Evolutionary conservation across 176 grass and related monocot species (phyloP), one percentile per base, ranked within the genome.

Genomic region (Themeda triandra): DNA sequence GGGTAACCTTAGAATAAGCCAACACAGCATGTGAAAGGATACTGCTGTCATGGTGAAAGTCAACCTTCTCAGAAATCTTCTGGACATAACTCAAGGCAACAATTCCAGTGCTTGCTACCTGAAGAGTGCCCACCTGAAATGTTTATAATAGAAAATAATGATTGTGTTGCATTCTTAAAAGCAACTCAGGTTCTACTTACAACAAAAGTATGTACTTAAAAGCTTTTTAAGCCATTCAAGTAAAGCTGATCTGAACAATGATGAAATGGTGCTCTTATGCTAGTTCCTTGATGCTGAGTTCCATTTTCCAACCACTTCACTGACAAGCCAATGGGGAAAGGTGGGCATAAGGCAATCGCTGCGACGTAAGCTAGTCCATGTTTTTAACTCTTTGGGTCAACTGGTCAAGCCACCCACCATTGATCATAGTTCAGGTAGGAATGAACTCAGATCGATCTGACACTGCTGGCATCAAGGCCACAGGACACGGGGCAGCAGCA

Each of bases 1-100:
- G 71, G 39, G 75, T 40, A 63, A 39, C 31, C 30, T 41, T 58
- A 42, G 51, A 91, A 29, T 71, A 32, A 88, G 58, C 51, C 63
- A 76, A 70, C 17, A 88, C 23, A 58, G 58, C 5, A 69, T 68
- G 28, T 19, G 23, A 46, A 44, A 32, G 14, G 56, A 31, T 60
- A 19, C 33, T 67, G 25, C 54, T 83, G 9, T 77, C 64, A 74
- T 53, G 23, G 51, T 74, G 75, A 63, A 82, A 82, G 63, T 30
- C 59, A 79, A 99, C 96, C 93, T 99, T 99, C 85, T 99, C 96
- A 12, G 93, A 96, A 78, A 99, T 67, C 89, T 99, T 99, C 86
- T 96, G 96, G 58, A 99, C 96, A 77, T 99, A 99, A 83, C 96
- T 99, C 18, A 99, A 91, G 42, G 93, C 91, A 86, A 99, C 85